Evolutionary conservation across 2,329 filamentous ascomycete genomes (phyloP).

Genomic region (Colletotrichum higginsianum): DNA sequence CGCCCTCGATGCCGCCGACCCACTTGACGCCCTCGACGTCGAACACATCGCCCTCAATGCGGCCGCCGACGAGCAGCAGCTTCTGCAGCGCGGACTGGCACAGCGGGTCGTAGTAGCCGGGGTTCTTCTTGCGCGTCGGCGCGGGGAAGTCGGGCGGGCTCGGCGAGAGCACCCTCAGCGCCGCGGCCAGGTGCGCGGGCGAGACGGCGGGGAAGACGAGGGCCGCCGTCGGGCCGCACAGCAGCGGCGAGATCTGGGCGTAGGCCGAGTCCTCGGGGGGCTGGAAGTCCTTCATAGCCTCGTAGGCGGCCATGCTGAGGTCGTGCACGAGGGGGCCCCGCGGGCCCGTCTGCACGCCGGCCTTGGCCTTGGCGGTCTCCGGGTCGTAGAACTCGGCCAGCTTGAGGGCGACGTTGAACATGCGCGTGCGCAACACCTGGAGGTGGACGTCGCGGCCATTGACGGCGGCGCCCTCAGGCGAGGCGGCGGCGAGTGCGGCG

Average conservation of each 20-base stretch:
- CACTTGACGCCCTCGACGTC: conserved; percentile 78
- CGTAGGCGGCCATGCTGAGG: conserved; percentile 67
- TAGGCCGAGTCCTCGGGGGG: conserved; percentile 60
- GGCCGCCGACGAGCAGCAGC: conserved; percentile 86
- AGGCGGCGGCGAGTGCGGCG: conserved; percentile 60
- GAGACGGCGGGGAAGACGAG: conserved; percentile 87
- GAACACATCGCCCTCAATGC: conserved; percentile 88
- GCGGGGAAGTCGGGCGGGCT: conserved; percentile 81
- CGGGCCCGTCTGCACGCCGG: conserved; percentile 49
- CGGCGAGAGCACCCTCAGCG: conserved; percentile 83
- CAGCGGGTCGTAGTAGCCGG: conserved; percentile 83
- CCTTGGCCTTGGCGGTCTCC: conserved; percentile 49
- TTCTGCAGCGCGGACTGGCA: conserved; percentile 90
- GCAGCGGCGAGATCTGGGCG: conserved; percentile 78
- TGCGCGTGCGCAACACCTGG: conserved; percentile 89
- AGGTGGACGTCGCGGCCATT: conserved; percentile 78
- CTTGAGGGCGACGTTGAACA: conserved; percentile 87
- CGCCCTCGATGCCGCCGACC: conserved; percentile 83
- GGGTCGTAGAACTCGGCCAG: conserved; percentile 87
- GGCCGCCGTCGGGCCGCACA: conserved; percentile 85
- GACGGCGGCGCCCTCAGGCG: conserved; percentile 57
- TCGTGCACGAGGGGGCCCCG: conserved; percentile 62
- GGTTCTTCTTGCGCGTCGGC: conserved; percentile 81
- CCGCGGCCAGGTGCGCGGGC: conserved; percentile 86
- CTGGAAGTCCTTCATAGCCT: conserved; percentile 59